These are phyloP conservation scores for Coix lacrymajobi DNA, from an alignment of 176 grass and related monocot genomes.

Conservation along the genomic window DNA sequence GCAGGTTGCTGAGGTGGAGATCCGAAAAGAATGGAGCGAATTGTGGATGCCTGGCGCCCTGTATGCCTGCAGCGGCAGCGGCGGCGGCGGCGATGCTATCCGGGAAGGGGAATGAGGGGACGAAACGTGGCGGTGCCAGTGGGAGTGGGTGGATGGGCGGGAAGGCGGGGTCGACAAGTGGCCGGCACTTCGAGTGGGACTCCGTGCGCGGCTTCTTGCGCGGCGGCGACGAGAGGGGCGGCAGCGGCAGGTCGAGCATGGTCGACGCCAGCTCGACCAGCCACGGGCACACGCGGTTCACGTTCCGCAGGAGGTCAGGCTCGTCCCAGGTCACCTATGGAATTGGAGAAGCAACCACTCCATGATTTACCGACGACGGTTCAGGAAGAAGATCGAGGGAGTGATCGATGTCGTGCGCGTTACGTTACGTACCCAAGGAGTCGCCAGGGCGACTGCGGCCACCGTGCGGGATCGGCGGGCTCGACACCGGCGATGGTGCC, in stretches of 20 bases:
- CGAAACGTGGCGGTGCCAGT: neutral
- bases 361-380: neutral
- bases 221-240: constrained; percentile 48
- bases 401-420: neutral
- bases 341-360: neutral
- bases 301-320: constrained; percentile 81
- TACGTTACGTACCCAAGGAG: constrained; percentile 55
- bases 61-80: constrained; percentile 71
- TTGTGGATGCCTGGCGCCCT: constrained; percentile 97
- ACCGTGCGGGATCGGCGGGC: constrained; percentile 46
- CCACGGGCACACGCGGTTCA: constrained; percentile 89
- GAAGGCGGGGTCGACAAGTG: constrained; percentile 24
- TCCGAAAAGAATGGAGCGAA: constrained; percentile 60
- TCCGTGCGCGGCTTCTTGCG: constrained; percentile 69
- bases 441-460: constrained; percentile 80
- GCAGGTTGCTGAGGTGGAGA: constrained; percentile 58
- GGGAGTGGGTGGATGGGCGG: neutral
- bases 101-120: constrained; percentile 49
- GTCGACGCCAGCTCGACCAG: constrained; percentile 70
- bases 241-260: constrained; percentile 69
- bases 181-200: constrained; percentile 39
- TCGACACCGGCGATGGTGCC: constrained; percentile 63
- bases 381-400: neutral
- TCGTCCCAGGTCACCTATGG: constrained; percentile 90
- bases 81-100: constrained; percentile 14